Conservation (phyloP, 176 grass and related monocot species). For the Eragrostis curvula region DNA sequence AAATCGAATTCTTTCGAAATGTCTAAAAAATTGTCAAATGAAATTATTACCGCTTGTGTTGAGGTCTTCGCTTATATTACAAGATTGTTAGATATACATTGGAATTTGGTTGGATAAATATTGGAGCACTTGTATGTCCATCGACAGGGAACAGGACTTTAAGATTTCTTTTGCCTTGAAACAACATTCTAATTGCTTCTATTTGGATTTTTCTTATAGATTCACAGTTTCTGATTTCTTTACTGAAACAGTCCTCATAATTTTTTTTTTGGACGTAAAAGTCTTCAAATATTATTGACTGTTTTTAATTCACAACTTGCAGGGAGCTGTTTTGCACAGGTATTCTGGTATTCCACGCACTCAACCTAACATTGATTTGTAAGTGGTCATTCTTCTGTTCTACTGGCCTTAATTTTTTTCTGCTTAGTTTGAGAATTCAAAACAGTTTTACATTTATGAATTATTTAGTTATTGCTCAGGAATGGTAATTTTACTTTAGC, state of each 20-base stretch:
- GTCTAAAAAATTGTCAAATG: not conserved
- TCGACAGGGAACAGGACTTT: not conserved
- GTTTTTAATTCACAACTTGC: slow-evolving; percentile 38
- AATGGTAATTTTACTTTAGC: slow-evolving; percentile 19
- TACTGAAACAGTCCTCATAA: slow-evolving; percentile 34
- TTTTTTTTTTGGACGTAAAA: too few species aligned
- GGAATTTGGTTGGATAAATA: slow-evolving; percentile 11
- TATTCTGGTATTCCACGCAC: slow-evolving; percentile 38
- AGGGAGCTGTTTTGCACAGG: slow-evolving; percentile 32
- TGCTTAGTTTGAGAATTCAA: slow-evolving; percentile 16
- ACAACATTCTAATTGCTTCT: slow-evolving; percentile 5
- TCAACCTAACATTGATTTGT: slow-evolving; percentile 68
- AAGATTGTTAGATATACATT: slow-evolving; percentile 18
- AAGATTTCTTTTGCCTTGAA: slow-evolving; percentile 4
- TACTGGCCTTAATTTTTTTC: slow-evolving; percentile 1
- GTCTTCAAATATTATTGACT: slow-evolving; percentile 37
- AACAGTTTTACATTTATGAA: slow-evolving; percentile 23
- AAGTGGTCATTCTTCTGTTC: slow-evolving; percentile 47
- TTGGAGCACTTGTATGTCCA: slow-evolving; percentile 6
- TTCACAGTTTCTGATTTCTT: slow-evolving; percentile 32
- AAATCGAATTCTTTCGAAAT: slow-evolving; percentile 15
- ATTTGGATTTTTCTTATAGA: slow-evolving; percentile 22
- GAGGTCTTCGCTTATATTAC: slow-evolving; percentile 14
- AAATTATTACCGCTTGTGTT: slow-evolving; percentile 18
- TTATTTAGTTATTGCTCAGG: slow-evolving; percentile 26